Conservation (phyloP, 495 filamentous ascomycete species). For the Trichoderma gamsii region DNA sequence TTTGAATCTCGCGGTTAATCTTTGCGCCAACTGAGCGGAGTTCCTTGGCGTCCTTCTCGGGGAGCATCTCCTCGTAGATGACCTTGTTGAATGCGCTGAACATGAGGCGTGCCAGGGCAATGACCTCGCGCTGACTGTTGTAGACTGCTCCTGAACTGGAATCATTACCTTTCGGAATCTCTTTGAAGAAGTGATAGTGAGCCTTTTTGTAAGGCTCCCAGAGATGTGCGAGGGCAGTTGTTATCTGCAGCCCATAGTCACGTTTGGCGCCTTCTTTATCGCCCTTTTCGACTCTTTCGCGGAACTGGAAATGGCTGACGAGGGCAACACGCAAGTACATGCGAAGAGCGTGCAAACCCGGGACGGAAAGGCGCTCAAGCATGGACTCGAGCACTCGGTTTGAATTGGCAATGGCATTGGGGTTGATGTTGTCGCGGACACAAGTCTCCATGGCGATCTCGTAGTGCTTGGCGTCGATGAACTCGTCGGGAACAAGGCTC, state of each 20-base stretch:
- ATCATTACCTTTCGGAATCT: not conserved
- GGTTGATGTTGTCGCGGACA: constrained; percentile 63
- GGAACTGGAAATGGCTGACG: constrained; percentile 25
- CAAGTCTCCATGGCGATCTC: constrained; percentile 66
- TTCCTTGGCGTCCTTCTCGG: constrained; percentile 17
- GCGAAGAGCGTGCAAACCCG: constrained; percentile 39
- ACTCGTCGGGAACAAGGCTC: constrained; percentile 37
- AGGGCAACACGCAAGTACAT: constrained; percentile 36
- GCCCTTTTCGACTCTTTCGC: constrained; percentile 15
- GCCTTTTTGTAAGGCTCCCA: constrained; percentile 32
- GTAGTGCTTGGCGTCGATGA: constrained; percentile 50
- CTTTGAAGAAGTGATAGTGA: constrained; percentile 24
- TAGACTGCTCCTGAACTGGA: constrained; percentile 14
- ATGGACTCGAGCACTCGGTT: constrained; percentile 54
- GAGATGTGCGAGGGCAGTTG: constrained; percentile 32
- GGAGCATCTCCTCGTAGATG: constrained; percentile 22
- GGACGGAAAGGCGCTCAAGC: constrained; percentile 32
- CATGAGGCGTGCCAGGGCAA: constrained; percentile 38
- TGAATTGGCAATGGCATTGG: constrained; percentile 51
- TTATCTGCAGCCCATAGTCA: constrained; percentile 31
- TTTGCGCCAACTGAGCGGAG: constrained; percentile 25
- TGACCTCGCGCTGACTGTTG: constrained; percentile 28
- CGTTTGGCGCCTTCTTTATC: constrained; percentile 20
- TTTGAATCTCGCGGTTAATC: constrained; percentile 28
- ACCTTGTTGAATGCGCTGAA: constrained; percentile 35